Evolutionary conservation across 768 basidiomycete species (phyloP), one percentile per base, ranked within the genome.

Genomic region (Auriscalpium vulgare): DNA sequence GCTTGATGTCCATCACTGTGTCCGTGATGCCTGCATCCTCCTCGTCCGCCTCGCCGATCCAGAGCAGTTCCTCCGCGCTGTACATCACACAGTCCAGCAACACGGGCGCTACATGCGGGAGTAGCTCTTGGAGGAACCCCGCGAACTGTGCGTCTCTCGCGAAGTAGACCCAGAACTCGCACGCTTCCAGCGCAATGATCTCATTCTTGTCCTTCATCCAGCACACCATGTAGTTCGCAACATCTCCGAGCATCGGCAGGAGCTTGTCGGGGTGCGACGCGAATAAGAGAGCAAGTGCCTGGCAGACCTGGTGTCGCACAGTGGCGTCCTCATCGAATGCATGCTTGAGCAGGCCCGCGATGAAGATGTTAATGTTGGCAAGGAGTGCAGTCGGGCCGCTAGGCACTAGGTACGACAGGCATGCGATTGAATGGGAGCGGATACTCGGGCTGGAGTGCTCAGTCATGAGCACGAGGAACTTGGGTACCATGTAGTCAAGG

Each of bases 91-190:
- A 95, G 67, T 95, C 88, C 59, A 99, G 77, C n/a, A 99, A 76
- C 14, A 97, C 87, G 0, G 97, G 95, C 2, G 90, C 92, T 43
- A 99, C 91, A 63, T 90, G 89, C n/a, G 78, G 84, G 9, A 99
- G 78, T 57, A 94, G 80, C 2, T 94, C 94, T 58, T 84, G 86
- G 23, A 99, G 76, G 67, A 87, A 90, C 2, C 83, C 81, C 9
- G 85, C 84, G 21, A 98, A 78, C 50, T 93, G 91, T 40, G 85
- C 85, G 63, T 97, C 93, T 68, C 98, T 95, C 14, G 97, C 95
- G 66, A 99, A 98, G 1, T 94, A 97, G 58, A 99, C 78, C 97
- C 97, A 99, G 71, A 99, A 99, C 77, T 99, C 97, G 78, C 94
- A 97, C 23, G 97, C 97, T 73, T 99, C 97, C 51, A 99, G 78